Evolutionary conservation across 352 stramenopile genomes (phyloP).

Genomic region (Globisporangium rhizosaccharum): DNA sequence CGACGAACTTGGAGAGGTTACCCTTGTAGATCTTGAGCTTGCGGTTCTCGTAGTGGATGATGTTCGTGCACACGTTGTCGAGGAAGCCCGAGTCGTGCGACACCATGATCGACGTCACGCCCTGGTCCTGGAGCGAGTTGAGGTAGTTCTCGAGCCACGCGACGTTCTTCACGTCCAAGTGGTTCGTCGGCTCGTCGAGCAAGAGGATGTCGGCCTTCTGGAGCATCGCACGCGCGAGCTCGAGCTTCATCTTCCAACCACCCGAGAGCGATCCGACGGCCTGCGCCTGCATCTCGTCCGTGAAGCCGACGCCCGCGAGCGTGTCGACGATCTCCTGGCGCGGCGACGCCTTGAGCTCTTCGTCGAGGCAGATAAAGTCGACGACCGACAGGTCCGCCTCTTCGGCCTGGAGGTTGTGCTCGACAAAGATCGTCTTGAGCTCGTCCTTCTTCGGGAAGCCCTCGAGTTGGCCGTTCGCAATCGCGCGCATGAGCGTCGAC

Average conservation of each 20-base stretch:
- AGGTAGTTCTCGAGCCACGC: constrained; percentile 93
- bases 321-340: constrained; percentile 90
- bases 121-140: constrained; percentile 49
- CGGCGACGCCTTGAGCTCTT: constrained; percentile 89
- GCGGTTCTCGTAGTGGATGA: constrained; percentile 96
- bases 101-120: constrained; percentile 93
- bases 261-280: constrained; percentile 91
- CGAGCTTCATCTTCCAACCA: constrained; percentile 96
- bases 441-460: constrained; percentile 94
- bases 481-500: constrained; percentile 96
- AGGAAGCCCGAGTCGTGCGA: constrained; percentile 97
- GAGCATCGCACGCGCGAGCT: constrained; percentile 92
- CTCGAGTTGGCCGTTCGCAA: constrained; percentile 94
- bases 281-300: constrained; percentile 88
- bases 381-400: constrained; percentile 78
- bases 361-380: constrained; percentile 81
- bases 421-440: constrained; percentile 95
- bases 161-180: constrained; percentile 92
- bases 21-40: constrained; percentile 89
- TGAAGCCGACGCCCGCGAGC: constrained; percentile 92
- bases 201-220: constrained; percentile 96
- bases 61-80: constrained; percentile 97
- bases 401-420: constrained; percentile 95
- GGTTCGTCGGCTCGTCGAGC: constrained; percentile 95
- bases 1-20: constrained; percentile 81